These are phyloP conservation scores for Cryptococcus floricola DNA, from an alignment of 1,284 basidiomycete genomes.

Conservation along the genomic window DNA sequence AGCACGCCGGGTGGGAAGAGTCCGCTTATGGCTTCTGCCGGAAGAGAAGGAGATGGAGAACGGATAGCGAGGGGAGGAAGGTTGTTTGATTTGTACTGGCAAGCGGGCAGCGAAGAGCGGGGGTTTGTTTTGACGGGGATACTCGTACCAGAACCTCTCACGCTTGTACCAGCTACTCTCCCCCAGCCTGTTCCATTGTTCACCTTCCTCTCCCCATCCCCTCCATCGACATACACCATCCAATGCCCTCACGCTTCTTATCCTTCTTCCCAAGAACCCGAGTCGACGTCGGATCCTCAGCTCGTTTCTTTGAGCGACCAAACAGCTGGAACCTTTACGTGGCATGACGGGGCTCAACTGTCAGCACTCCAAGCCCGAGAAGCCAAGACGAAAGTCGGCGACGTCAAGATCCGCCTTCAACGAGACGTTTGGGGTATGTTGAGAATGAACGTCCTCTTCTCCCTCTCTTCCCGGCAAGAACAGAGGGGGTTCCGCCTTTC, in stretches of 20 bases:
- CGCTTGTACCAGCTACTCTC: constrained; percentile 22
- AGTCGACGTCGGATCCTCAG: not conserved
- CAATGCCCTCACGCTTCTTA: constrained; percentile 9
- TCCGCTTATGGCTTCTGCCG: no score
- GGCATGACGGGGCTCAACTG: constrained; percentile 15
- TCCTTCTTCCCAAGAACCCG: not conserved
- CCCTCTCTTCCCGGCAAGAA: constrained; percentile 21
- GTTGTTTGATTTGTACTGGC: constrained; percentile 28
- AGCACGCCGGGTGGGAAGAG: no score
- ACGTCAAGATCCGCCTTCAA: constrained; percentile 20
- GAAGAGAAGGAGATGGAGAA: no score
- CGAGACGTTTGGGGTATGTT: constrained; percentile 24
- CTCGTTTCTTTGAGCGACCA: not conserved
- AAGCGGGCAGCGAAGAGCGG: constrained; percentile 6
- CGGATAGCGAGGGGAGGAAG: constrained; percentile 1
- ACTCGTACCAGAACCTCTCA: constrained; percentile 24
- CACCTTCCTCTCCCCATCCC: not conserved
- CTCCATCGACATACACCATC: constrained; percentile 5
- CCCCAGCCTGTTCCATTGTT: constrained; percentile 27
- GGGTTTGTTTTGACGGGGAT: constrained; percentile 18
- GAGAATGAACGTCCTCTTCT: constrained; percentile 17
- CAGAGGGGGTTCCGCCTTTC: constrained; percentile 19
- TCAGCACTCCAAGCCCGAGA: not conserved
- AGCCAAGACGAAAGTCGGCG: constrained; percentile 8
- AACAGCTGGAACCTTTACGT: constrained; percentile 13